A percentile compares a stretch with the other conserved stretches of the same genome.
Conservation (phyloP, 345 rosid species). For the Salix purpurea region DNA sequence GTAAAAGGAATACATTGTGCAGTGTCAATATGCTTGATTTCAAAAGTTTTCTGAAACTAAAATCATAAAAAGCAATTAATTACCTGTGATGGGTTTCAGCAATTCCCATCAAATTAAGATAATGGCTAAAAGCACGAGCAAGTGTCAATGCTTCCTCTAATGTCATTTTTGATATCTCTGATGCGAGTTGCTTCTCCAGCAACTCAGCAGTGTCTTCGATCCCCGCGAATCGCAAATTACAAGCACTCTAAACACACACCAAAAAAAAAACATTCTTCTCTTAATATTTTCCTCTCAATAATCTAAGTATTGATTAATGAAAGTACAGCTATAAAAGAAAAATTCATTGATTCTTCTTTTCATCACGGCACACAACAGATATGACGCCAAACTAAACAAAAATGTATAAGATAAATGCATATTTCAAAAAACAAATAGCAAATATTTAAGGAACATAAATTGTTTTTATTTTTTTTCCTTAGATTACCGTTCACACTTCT, state of each 20-base stretch:
- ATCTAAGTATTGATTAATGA: neutral
- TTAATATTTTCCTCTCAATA: neutral
- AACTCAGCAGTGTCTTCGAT: slow-evolving; percentile 79
- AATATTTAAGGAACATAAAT: neutral
- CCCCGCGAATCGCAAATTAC: slow-evolving; percentile 78
- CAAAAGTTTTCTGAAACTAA: neutral
- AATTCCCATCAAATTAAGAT: slow-evolving; percentile 87
- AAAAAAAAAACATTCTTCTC: neutral
- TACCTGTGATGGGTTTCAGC: slow-evolving; percentile 97
- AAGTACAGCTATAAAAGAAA: neutral
- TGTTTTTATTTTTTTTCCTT: neutral
- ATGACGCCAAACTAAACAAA: neutral
- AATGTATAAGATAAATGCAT: neutral
- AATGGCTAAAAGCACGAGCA: slow-evolving; percentile 93
- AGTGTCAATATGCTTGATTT: neutral
- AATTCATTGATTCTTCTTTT: neutral
- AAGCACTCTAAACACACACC: slow-evolving; percentile 57
- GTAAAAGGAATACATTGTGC: slow-evolving; percentile 11
- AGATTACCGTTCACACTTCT: neutral
- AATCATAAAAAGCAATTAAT: neutral
- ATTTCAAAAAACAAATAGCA: neutral
- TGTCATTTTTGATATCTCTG: slow-evolving; percentile 75
- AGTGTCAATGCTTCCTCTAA: slow-evolving; percentile 78
- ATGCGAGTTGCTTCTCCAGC: slow-evolving; percentile 77
- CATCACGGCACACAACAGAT: neutral